Base-by-base conservation (phyloP, 768 basidiomycete genomes). In the Hypsizygus marmoreus region DNA sequence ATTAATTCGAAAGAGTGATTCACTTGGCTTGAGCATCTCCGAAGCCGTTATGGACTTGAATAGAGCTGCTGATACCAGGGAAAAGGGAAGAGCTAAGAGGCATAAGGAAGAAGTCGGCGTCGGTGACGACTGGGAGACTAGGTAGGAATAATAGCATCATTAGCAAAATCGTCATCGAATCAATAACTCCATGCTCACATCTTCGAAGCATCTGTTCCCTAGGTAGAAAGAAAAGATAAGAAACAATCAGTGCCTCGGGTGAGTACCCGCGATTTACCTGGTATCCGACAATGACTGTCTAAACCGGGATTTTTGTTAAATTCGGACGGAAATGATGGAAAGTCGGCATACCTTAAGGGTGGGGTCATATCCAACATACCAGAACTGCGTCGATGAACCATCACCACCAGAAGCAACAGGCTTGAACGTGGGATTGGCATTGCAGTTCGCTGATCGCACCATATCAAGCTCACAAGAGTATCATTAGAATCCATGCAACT, bases 391-490 rank as follows among this genome's bases (percentile, higher is more conserved):
- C 10, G 45, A 45, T 10, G 41, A 45, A 4, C 75, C 77, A 46
- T 78, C 69, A 8, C 77, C 76, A 0, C 79, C 78, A 13, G 76
- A 71, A 7, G 73, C 75, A 7, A 72, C 61, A 11, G 77, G 75
- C 12, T 65, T 46, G 55, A 79, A 80, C 10, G 50, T 59, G 0
- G 75, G 60, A 49, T 77, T 79, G 11, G 72, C 71, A 16, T 63
- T n/a, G n/a, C n/a, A n/a, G n/a, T n/a, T n/a, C n/a, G n/a, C n/a
- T n/a, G n/a, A n/a, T n/a, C n/a, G n/a, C n/a, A n/a, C n/a, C n/a
- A n/a, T n/a, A n/a, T n/a, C n/a, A n/a, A n/a, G n/a, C n/a, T n/a
- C n/a, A n/a, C n/a, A n/a, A n/a, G n/a, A n/a, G n/a, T n/a, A n/a
- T n/a, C n/a, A n/a, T n/a, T n/a, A n/a, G n/a, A n/a, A n/a, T n/a